Base-by-base conservation (phyloP, 441 rosid species). In the Kokia cookei region DNA sequence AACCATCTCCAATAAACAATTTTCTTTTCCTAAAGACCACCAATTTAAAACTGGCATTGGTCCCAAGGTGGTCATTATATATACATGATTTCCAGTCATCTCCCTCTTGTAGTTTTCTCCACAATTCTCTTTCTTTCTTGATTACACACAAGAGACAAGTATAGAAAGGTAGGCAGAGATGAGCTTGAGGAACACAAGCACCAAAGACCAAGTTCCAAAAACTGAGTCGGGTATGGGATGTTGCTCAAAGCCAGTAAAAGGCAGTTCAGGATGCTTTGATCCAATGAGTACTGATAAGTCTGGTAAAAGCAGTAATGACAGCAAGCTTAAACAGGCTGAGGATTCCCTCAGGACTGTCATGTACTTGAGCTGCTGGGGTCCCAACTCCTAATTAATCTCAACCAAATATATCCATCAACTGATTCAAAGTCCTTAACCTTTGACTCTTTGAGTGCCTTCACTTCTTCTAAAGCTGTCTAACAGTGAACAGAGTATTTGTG, bases 361-460 rank as follows among this genome's bases (percentile, higher is more conserved):
- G 85, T 85, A 72, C 71, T 79, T 81, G 72, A 78, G 85, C 80
- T 83, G 81, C 66, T 83, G 88, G 85, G 86, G 86, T 74, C 73
- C 80, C 67, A 55, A 55, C 27, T 55, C 60, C 60, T 55, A 62
- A 78, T 29, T 76, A 32, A 62, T 71, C 19, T 32, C 37, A 12
- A 35, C 47, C 4, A 3, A 35, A 35, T 32, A 32, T 4, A 10
- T 65, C 14, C n/a, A 8, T 45, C 69, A 43, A 65, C 53, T 11
- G 69, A 27, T 43, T 65, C 69, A 24, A 45, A 4, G 37, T 32
- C 37, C 37, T 32, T 32, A 32, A 32, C 37, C 37, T 32, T 32
- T 32, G n/a, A 62, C 9, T 14, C 54, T 65, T 24, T 1, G 10
- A 43, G 50, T 14, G 26, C 14, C 15, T 37, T 63, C 35, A 11